Base-by-base conservation (phyloP, 2,329 filamentous ascomycete genomes). In the Trichoderma sp. region DNA sequence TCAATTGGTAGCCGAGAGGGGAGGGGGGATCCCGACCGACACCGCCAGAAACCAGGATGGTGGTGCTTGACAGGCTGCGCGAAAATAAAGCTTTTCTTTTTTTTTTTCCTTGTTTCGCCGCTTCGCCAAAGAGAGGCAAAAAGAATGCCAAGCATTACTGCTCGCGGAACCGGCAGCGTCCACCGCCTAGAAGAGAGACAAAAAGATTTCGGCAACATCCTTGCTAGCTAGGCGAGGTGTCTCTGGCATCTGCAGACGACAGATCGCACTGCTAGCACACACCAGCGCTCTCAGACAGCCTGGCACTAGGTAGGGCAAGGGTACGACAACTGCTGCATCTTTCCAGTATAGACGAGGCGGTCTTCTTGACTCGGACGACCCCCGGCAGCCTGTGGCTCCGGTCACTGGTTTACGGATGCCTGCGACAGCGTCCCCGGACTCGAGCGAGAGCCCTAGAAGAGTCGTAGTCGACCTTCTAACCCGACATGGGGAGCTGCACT, bases 121-220 rank as follows among this genome's bases (percentile, higher is more conserved):
- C 67, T 14, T 59, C 51, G 65, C 68, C 68, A 68, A 64, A 64
- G 28, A 24, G 26, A 49, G n/a, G n/a, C 18, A 49, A 24, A 49
- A 24, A 18, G 46, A 13, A 49, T 43, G 18, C 16, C 18, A 8
- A 18, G 21, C 10, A 49, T n/a, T 24, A 49, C 18, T 49, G 56
- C 59, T 69, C 69, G 66, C 63, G 71, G 70, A 72, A 72, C 68
- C 70, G 71, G 71, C 68, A 68, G 52, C 66, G 66, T 21, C 69
- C 69, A 69, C 69, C 66, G 59, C 59, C 67, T 66, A 59, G 59
- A 24, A 13, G 10, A 11, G 6, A 49, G 46, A 46, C 5, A 49
- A 56, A 46, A 46, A 54, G 67, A 46, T 64, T 68, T 71, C 70
- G 70, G 70, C 65, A 71, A 49, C 68, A 71, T 51, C 70, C 70